Evolutionary conservation across 768 basidiomycete genomes (phyloP).

Genomic region (Dioszegia aurantiaca): DNA sequence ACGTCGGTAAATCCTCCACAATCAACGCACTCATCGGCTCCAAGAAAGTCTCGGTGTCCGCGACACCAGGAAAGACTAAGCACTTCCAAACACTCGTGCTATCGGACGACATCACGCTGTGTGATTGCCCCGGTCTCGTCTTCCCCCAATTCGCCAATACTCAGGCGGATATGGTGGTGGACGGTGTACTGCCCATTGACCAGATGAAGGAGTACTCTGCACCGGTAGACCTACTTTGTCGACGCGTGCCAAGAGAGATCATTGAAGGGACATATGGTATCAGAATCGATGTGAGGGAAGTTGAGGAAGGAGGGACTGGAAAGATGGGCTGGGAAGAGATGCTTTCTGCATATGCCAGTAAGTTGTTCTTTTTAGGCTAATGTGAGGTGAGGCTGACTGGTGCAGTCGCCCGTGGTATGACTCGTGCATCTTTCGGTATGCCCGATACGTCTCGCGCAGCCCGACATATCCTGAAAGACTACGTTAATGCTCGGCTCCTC

Average conservation of each 20-base stretch:
- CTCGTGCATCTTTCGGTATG: constrained; percentile 89
- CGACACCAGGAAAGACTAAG: constrained; percentile 98
- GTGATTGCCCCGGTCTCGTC: constrained; percentile 97
- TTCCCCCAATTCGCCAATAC: constrained; percentile 98
- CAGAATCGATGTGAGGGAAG: constrained; percentile 61
- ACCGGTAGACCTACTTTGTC: constrained; percentile 71
- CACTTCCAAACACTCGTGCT: constrained; percentile 98
- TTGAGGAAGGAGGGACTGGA: constrained; percentile 83
- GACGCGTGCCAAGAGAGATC: constrained; percentile 74
- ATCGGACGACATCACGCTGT: constrained; percentile 80
- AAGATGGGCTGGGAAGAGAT: constrained; percentile 66
- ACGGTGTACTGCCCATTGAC: constrained; percentile 95
- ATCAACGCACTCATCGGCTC: constrained; percentile 95
- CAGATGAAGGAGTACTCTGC: constrained; percentile 92
- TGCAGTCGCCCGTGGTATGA: constrained; percentile 86
- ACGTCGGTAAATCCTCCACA: constrained; percentile 98
- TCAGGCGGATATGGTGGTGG: constrained; percentile 90
- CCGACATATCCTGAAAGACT: constrained; percentile 90
- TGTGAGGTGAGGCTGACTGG: neutral
- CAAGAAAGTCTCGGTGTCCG: constrained; percentile 97
- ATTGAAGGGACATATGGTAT: constrained; percentile 90
- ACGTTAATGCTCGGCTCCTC: constrained; percentile 87
- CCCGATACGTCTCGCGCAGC: constrained; percentile 95
- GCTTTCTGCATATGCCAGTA: constrained; percentile 86
- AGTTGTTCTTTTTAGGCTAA: constrained; percentile 50